These are phyloP conservation scores for Kewa caespitosa DNA, from an alignment of 179 eudicot genomes.

Conservation along the genomic window DNA sequence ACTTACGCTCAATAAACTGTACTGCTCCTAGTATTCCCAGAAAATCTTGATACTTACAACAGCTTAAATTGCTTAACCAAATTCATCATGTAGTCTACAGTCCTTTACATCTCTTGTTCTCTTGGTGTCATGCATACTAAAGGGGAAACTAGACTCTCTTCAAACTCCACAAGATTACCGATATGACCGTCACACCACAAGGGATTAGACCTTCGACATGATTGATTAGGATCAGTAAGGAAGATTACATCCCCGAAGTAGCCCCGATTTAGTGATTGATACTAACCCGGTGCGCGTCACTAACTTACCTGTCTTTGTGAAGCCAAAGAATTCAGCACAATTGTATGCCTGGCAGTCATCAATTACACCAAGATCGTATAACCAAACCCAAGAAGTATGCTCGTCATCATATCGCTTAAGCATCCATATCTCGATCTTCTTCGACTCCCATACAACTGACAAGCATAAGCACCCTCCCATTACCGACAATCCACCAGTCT, in stretches of 20 bases:
- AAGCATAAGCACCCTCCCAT: slow-evolving; percentile 6
- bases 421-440: background rate
- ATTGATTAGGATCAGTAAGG: background rate
- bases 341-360: background rate
- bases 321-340: background rate
- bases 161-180: background rate
- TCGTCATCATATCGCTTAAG: background rate
- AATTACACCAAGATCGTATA: background rate
- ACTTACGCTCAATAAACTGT: too few relatives aligned
- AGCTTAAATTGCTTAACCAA: too few relatives aligned
- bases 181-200: background rate
- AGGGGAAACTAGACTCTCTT: slow-evolving; percentile 10
- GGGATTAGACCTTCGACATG: background rate
- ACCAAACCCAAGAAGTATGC: background rate
- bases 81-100: too few relatives aligned
- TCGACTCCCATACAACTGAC: background rate
- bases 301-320: background rate
- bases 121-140: too few relatives aligned
- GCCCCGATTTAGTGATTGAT: background rate
- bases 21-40: too few relatives aligned
- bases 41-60: too few relatives aligned
- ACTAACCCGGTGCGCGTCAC: background rate
- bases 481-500: background rate
- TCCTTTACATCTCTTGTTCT: background rate
- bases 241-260: background rate